Base-by-base conservation (phyloP, 306 rosid genomes). In the Gillenia trifoliata region DNA sequence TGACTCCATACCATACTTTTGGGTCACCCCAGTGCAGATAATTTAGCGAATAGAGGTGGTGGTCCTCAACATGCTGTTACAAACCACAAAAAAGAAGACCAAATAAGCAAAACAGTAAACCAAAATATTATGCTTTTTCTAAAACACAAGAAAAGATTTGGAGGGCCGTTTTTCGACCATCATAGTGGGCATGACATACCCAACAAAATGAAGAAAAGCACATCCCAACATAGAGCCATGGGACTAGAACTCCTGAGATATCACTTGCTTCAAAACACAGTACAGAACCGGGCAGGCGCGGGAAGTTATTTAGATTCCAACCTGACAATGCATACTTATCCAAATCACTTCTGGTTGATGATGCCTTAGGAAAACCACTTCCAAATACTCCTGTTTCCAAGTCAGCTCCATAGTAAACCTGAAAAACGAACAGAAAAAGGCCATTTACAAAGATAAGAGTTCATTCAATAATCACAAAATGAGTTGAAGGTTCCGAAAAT, bases 121-220 rank as follows among this genome's bases (percentile, higher is more conserved):
- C 49, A 59, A 63, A 57, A 57, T 17, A 17, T 38, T 57, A 25
- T 1, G 3, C 71, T 30, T n/a, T 26, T 55, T 55, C 13, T 29
- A 50, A 56, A 29, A 43, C 38, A 43, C 4, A 68, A 75, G 33
- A 43, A 1, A 41, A 3, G 3, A 19, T 17, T 4, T 59, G 22
- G 41, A 40, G 15, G 23, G 29, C 22, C 25, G 0, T 40, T n/a
- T 64, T 60, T 59, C 2, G 29, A 68, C n/a, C 33, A 80, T 64
- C 33, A 52, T 33, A 49, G 63, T 66, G 28, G 68, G 68, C 8
- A 54, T 26, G n/a, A 86, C 97, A 38, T 92, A 94, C 99, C 99
- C 99, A 94, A 82, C 99, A 94, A 88, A 94, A 92, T 22, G 99
- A 90, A 23, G 99, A 94, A 88, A 94, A 92, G 82, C 97, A 94